A percentile compares a stretch with the other conserved stretches of the same genome.
These are phyloP conservation scores for Ophiostoma himal-ulmi DNA, from an alignment of 2,329 filamentous ascomycete species.

Conservation along the genomic window DNA sequence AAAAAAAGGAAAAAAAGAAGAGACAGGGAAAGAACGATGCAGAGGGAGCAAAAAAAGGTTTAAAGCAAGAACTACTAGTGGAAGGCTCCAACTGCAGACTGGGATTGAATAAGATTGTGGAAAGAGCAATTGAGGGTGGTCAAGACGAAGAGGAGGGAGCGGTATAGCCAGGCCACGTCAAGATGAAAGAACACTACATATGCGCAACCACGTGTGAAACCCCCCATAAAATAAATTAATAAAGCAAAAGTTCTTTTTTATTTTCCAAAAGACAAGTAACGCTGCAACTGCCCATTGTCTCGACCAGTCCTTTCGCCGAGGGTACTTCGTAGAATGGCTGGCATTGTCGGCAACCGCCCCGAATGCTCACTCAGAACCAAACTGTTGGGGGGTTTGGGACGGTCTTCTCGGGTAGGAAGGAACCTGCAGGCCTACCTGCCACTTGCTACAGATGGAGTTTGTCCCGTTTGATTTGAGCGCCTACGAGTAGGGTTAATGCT, in stretches of 20 bases:
- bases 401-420: background rate
- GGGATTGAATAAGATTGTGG: background rate
- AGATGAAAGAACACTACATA: conserved; percentile 5
- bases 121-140: background rate
- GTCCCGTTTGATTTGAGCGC: background rate
- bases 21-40: background rate
- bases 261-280: background rate
- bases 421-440: conserved; percentile 12
- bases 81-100: background rate
- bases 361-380: conserved; percentile 12
- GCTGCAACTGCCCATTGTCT: background rate
- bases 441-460: background rate
- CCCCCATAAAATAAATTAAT: background rate
- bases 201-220: background rate
- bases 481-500: background rate
- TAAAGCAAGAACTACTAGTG: background rate
- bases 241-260: too few species aligned
- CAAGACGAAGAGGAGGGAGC: background rate
- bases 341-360: conserved; percentile 4
- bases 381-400: conserved; percentile 8
- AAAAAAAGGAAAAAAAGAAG: background rate
- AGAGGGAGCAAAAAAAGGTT: background rate
- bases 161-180: background rate
- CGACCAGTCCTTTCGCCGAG: background rate
- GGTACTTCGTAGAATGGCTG: background rate